Evolutionary conservation across 2,329 filamentous ascomycete species (phyloP), one percentile per base, ranked within the genome.

Genomic region (Penicillium decumbens): DNA sequence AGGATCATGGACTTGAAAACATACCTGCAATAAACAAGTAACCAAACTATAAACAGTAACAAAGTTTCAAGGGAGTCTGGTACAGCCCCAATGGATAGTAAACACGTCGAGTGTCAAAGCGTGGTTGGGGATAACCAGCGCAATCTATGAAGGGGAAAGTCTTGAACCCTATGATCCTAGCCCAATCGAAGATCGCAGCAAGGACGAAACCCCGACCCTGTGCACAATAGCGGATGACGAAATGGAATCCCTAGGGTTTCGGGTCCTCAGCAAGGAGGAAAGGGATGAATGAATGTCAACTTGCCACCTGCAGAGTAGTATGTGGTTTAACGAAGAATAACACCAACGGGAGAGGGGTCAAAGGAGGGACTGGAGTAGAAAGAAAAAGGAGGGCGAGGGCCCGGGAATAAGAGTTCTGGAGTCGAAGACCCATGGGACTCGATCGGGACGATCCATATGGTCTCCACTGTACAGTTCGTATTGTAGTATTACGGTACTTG

Each of bases 221-320:
- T 43, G 47, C 50, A 18, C 15, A 56, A 55, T 47, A 43, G 41
- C 27, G 20, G 46, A 48, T 57, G 55, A 53, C 52, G 55, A 57
- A 44, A 49, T 25, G 44, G 33, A 51, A 53, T 54, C 41, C 45
- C 51, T 44, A 35, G 43, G 24, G 30, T 29, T 38, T 48, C 33
- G 41, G 41, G 41, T 41, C 45, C 38, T 47, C 43, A 49, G 60
- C 60, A 64, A 64, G 60, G 47, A 62, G 54, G 58, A 50, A 45
- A 53, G 45, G 45, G 48, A 46, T 41, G 41, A 50, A 50, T 47
- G 51, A 50, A 53, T 49, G 48, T 53, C 44, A 53, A 54, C 59
- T 65, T 64, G 63, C 61, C 62, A 66, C 64, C 64, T 56, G 62
- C 58, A 65, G 53, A 43, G 43, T 41, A 25, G 24, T 25, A 24